These are phyloP conservation scores for Dryas octopetala DNA, from an alignment of 306 rosid genomes.

Conservation along the genomic window DNA sequence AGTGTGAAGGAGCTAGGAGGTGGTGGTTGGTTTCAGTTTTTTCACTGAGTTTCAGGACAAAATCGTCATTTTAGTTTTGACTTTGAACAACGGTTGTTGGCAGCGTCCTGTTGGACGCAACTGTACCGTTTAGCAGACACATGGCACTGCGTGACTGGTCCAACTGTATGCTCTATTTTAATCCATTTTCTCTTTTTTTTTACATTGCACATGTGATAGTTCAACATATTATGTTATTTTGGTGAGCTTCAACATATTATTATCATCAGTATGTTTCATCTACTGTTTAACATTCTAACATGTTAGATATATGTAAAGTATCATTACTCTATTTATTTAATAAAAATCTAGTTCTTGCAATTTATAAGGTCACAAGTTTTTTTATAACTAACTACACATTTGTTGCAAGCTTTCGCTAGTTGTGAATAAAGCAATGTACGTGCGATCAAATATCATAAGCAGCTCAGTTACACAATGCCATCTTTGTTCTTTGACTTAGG, in stretches of 20 bases:
- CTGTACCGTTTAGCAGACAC: background rate
- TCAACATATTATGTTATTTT: too few relatives aligned
- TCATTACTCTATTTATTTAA: too few relatives aligned
- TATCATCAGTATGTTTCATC: too few relatives aligned
- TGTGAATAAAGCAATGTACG: background rate
- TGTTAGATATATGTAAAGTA: too few relatives aligned
- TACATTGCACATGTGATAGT: too few relatives aligned
- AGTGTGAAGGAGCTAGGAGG: slow-evolving; percentile 33
- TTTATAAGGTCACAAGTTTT: too few relatives aligned
- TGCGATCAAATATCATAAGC: background rate
- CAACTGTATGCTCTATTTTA: too few relatives aligned
- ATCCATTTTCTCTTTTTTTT: too few relatives aligned
- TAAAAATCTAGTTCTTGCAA: too few relatives aligned
- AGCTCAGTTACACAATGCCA: background rate
- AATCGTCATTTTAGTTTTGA: slow-evolving; percentile 19
- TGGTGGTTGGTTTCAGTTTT: slow-evolving; percentile 5
- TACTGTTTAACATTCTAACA: too few relatives aligned
- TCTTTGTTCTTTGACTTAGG: background rate
- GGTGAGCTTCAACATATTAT: too few relatives aligned
- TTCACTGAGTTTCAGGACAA: background rate
- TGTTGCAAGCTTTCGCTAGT: background rate
- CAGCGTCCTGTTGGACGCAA: background rate
- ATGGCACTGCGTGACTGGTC: background rate
- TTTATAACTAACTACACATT: too few relatives aligned
- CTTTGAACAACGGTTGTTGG: slow-evolving; percentile 1